Conservation (phyloP, 371 early-diverging fungal species). For the Mortierella sp. region DNA sequence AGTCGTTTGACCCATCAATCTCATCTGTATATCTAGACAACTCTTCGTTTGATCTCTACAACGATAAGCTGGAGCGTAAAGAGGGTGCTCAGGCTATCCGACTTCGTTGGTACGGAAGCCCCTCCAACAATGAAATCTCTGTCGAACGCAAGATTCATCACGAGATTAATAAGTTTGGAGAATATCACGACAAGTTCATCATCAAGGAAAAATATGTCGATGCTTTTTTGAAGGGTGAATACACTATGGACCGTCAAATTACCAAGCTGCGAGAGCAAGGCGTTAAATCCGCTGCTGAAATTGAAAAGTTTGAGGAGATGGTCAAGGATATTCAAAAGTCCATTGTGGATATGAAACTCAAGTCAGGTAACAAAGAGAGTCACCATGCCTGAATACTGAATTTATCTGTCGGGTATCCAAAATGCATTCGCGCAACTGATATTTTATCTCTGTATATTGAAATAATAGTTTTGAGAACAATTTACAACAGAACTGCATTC, state of each 20-base stretch:
- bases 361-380: conserved; percentile 67
- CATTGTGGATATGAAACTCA: conserved; percentile 81
- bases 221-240: conserved; percentile 87
- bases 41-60: conserved; percentile 92
- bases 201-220: conserved; percentile 97
- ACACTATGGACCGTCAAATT: conserved; percentile 83
- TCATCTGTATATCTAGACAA: conserved; percentile 98
- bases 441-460: neutral
- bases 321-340: conserved; percentile 89
- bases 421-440: neutral
- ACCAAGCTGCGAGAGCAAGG: conserved; percentile 88
- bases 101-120: conserved; percentile 97
- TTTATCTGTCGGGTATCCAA: no score
- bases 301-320: conserved; percentile 82
- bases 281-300: conserved; percentile 82
- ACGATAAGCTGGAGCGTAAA: conserved; percentile 91
- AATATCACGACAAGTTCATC: conserved; percentile 83
- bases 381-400: no score
- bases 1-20: conserved; percentile 91
- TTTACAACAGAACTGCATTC: conserved; percentile 98
- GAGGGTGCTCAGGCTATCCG: conserved; percentile 96
- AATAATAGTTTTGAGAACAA: conserved; percentile 82
- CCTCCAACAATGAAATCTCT: conserved; percentile 86
- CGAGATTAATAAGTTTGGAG: conserved; percentile 86
- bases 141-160: conserved; percentile 99